phyloP scores from a whole-genome alignment of 1,139 yeast genomes.

The Blastobotrys indianensis region DNA sequence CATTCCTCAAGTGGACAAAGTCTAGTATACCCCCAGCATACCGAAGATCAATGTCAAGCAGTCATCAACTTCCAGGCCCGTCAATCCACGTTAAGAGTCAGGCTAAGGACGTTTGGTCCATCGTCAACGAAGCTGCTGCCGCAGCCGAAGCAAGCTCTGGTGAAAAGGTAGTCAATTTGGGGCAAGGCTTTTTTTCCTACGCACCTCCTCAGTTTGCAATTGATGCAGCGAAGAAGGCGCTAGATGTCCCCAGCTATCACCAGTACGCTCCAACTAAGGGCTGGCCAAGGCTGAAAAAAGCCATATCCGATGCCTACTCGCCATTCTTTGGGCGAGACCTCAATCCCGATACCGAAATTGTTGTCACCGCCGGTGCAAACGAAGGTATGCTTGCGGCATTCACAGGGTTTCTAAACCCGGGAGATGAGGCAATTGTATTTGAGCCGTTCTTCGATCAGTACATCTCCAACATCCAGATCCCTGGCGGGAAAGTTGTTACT shows the following conservation, averaged over 20 bases:
- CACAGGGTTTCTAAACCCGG: conserved; percentile 77
- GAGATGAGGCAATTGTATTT: conserved; percentile 95
- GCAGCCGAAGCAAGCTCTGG: conserved; percentile 61
- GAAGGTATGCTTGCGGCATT: conserved; percentile 86
- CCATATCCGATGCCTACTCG: conserved; percentile 66
- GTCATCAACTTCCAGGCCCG: conserved; percentile 23
- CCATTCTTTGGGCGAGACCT: conserved; percentile 58
- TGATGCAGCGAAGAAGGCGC: conserved; percentile 72
- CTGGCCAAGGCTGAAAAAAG: conserved; percentile 63
- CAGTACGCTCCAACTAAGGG: conserved; percentile 94
- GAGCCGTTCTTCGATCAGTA: conserved; percentile 98
- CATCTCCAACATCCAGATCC: conserved; percentile 84
- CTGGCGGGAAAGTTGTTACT: conserved; percentile 86
- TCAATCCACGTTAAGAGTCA: conserved; percentile 22
- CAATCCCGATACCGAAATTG: conserved; percentile 54
- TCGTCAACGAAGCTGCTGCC: conserved; percentile 93
- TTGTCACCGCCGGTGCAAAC: conserved; percentile 93
- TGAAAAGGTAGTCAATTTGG: conserved; percentile 74
- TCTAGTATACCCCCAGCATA: too few relatives aligned
- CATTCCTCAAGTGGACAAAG: too few relatives aligned
- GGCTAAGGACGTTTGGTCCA: conserved; percentile 82
- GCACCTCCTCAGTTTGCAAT: conserved; percentile 89
- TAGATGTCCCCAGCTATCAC: conserved; percentile 65
- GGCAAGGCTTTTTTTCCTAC: conserved; percentile 96
- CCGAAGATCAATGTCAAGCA: too few relatives aligned